A percentile compares a stretch with the other conserved stretches of the same genome.
Evolutionary conservation across 2,329 filamentous ascomycete species (phyloP).

Genomic region (Pseudogymnoascus sp.): DNA sequence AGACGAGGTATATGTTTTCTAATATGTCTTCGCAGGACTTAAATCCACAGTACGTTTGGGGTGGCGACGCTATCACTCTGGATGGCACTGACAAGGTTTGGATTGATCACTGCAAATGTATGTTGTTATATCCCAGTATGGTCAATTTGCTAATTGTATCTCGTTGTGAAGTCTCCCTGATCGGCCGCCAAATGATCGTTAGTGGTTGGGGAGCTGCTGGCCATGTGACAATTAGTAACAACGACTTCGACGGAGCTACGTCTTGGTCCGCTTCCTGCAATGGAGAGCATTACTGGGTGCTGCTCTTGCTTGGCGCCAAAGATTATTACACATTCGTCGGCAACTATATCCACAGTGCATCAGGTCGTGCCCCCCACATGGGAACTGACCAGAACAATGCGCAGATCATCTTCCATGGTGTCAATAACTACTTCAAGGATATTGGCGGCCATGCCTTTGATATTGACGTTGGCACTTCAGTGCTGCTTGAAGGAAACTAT

Average conservation of each 20-base stretch:
- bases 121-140: not conserved
- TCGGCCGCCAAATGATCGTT: slow-evolving; percentile 38
- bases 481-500: slow-evolving; percentile 38
- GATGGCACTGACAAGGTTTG: slow-evolving; percentile 29
- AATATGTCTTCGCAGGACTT: slow-evolving; percentile 18
- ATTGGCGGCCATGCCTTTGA: slow-evolving; percentile 39
- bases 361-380: slow-evolving; percentile 37
- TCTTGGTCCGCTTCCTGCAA: slow-evolving; percentile 37
- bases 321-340: slow-evolving; percentile 35
- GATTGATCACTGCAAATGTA: slow-evolving; percentile 32
- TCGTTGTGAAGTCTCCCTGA: slow-evolving; percentile 27
- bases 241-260: slow-evolving; percentile 36
- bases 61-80: slow-evolving; percentile 31
- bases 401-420: slow-evolving; percentile 31
- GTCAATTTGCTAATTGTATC: slow-evolving; percentile 3
- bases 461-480: slow-evolving; percentile 24
- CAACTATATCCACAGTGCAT: slow-evolving; percentile 39
- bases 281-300: slow-evolving; percentile 39
- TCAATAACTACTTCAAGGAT: slow-evolving; percentile 37
- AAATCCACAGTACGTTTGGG: slow-evolving; percentile 33
- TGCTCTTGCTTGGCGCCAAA: slow-evolving; percentile 33
- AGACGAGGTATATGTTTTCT: not conserved
- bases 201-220: slow-evolving; percentile 28
- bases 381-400: slow-evolving; percentile 23
- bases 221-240: slow-evolving; percentile 39